Evolutionary conservation across 2,329 filamentous ascomycete genomes (phyloP).

Genomic region (Cladophialophora carrionii): DNA sequence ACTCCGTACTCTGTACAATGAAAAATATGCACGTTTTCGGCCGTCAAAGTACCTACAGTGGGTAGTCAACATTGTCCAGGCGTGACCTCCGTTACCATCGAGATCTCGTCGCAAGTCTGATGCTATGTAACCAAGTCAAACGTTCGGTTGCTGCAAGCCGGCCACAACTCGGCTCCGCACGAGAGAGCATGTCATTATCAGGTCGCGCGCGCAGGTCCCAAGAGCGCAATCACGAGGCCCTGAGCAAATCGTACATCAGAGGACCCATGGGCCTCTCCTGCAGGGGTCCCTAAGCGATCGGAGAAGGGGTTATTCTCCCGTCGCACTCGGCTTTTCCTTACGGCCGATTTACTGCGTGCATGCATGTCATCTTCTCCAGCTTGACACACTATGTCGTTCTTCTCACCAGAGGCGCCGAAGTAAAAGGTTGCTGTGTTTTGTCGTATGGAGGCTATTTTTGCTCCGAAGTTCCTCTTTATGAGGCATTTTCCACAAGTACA

Average conservation of each 20-base stretch:
- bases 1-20: too few species aligned
- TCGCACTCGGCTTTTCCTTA: slow-evolving; percentile 17
- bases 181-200: neutral
- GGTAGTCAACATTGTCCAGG: neutral
- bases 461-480: neutral
- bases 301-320: slow-evolving; percentile 1
- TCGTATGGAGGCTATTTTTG: slow-evolving; percentile 6
- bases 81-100: neutral
- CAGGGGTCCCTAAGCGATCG: slow-evolving; percentile 1
- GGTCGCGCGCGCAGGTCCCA: neutral
- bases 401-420: neutral
- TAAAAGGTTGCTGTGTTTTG: neutral
- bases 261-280: neutral
- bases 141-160: neutral
- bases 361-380: slow-evolving; percentile 3
- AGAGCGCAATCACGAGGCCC: slow-evolving; percentile 4
- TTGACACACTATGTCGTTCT: neutral
- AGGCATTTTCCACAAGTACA: slow-evolving; percentile 18
- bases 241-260: slow-evolving; percentile 11
- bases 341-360: slow-evolving; percentile 8
- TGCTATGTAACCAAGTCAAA: neutral
- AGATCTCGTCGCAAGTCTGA: neutral
- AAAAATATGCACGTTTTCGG: neutral
- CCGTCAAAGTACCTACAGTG: neutral
- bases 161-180: slow-evolving; percentile 10